These are phyloP conservation scores for Penicillium malachiteum DNA, from an alignment of 495 filamentous ascomycete species.

Conservation along the genomic window DNA sequence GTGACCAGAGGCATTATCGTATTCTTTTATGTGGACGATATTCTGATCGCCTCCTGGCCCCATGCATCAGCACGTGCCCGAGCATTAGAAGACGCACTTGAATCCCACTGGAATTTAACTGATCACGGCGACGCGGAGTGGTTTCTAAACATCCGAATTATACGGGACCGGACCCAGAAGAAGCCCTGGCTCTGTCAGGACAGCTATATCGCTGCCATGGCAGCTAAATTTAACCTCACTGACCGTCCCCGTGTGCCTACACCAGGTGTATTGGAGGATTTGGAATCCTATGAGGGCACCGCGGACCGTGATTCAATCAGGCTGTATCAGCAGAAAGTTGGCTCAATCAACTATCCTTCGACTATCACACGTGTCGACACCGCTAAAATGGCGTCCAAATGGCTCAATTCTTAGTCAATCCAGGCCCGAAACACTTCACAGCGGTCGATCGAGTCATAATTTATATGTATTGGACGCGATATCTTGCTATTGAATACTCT, in stretches of 20 bases:
- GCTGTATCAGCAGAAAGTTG: constrained; percentile 24
- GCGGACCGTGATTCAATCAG: constrained; percentile 5
- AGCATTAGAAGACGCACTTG: constrained; percentile 4
- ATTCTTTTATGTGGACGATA: constrained; percentile 29
- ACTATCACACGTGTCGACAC: constrained; percentile 22
- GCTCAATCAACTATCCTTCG: constrained; percentile 24
- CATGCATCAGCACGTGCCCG: neutral
- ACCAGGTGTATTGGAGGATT: constrained; percentile 6
- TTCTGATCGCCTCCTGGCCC: constrained; percentile 8
- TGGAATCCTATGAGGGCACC: neutral
- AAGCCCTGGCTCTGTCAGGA: constrained; percentile 19
- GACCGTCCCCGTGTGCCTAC: constrained; percentile 1
- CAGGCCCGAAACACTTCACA: constrained; percentile 8
- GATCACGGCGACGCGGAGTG: constrained; percentile 10
- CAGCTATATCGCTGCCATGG: constrained; percentile 20
- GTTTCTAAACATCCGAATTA: constrained; percentile 21
- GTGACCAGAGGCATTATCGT: constrained; percentile 14
- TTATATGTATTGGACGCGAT: constrained; percentile 16
- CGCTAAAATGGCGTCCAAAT: constrained; percentile 4
- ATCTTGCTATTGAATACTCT: constrained; percentile 7
- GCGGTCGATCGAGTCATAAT: constrained; percentile 11
- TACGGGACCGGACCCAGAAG: constrained; percentile 11
- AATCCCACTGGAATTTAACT: constrained; percentile 5
- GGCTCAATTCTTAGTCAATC: constrained; percentile 25
- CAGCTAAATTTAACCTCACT: constrained; percentile 11